phyloP scores from a whole-genome alignment of 352 stramenopile genomes.

The Blastocystis sp. region DNA sequence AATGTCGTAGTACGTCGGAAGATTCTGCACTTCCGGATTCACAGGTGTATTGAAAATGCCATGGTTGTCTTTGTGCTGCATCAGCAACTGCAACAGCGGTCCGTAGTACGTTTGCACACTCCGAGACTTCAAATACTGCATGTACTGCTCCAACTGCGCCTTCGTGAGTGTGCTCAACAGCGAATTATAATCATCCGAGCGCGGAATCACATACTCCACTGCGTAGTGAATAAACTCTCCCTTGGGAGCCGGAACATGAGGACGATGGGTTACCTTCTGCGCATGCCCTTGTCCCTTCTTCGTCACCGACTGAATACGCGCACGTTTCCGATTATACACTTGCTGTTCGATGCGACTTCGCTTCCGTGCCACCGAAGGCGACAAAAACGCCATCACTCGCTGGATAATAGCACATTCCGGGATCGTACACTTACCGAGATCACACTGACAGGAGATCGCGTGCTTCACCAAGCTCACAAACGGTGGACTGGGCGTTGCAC shows the following conservation, averaged over 20 bases:
- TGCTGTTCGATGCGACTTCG: neutral
- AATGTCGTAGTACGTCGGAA: slow-evolving; percentile 16
- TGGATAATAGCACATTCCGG: neutral
- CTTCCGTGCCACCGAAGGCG: neutral
- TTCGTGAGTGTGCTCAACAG: neutral
- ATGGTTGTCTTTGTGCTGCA: slow-evolving; percentile 27
- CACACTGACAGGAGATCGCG: slow-evolving; percentile 1
- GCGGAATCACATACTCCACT: slow-evolving; percentile 6
- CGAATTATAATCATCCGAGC: neutral
- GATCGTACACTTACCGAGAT: slow-evolving; percentile 30
- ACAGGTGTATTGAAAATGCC: slow-evolving; percentile 24
- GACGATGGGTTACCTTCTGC: neutral
- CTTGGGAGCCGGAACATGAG: neutral
- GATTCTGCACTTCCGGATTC: slow-evolving; percentile 15
- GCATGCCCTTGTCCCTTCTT: neutral
- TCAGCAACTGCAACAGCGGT: neutral
- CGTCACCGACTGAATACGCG: neutral
- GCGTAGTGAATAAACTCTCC: neutral
- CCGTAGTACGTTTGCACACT: neutral
- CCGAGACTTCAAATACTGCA: neutral
- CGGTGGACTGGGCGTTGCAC: neutral
- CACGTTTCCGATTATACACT: neutral
- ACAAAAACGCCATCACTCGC: neutral
- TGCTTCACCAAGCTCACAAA: slow-evolving; percentile 24
- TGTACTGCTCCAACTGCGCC: neutral